A percentile compares a stretch with the other conserved stretches of the same genome.
Conservation (phyloP, 2,329 filamentous ascomycete species). For the Penicillium hordei region DNA sequence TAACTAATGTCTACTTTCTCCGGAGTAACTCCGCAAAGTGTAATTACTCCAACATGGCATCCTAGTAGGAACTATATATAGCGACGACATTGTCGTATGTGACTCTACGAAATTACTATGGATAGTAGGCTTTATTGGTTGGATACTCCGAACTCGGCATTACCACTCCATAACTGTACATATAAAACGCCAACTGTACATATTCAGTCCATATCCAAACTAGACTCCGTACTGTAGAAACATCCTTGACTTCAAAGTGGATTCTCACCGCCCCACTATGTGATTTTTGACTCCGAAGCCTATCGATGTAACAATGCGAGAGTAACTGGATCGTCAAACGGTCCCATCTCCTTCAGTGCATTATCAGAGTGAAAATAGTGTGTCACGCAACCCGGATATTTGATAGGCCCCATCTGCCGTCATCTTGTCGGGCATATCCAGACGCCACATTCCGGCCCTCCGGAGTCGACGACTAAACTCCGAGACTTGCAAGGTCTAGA, state of each 20-base stretch:
- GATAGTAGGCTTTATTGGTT: background rate
- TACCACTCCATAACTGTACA: background rate
- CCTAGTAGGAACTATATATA: too few species aligned
- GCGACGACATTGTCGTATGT: background rate
- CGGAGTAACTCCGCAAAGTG: background rate
- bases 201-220: background rate
- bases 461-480: background rate
- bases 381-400: background rate
- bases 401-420: background rate
- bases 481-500: background rate
- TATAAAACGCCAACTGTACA: background rate
- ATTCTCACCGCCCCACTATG: slow-evolving; percentile 15
- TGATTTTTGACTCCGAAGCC: slow-evolving; percentile 3
- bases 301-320: background rate
- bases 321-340: background rate
- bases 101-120: background rate
- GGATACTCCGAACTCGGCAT: background rate
- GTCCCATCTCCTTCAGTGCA: background rate
- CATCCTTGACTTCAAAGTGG: background rate
- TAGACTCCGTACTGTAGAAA: background rate
- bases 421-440: background rate
- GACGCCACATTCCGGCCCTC: background rate
- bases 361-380: background rate
- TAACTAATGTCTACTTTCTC: background rate
- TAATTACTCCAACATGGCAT: background rate